Base-by-base conservation (phyloP, 768 basidiomycete species). In the Lactarius sp. region DNA sequence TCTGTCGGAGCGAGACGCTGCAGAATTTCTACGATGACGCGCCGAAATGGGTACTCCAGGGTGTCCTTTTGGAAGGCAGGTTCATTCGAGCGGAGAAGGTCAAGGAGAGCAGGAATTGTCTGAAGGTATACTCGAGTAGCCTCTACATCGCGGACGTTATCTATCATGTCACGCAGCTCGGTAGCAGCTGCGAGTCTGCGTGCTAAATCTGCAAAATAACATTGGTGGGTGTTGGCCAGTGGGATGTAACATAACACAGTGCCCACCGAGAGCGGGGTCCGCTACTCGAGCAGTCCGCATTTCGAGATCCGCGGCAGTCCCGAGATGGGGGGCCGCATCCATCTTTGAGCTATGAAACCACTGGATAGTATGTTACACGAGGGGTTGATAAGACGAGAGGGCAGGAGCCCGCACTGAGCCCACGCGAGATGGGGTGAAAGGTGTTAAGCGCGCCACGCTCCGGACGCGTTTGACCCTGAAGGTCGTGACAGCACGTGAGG, bases 1-100 rank as follows among this genome's bases (percentile, higher is more conserved):
- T 98, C 97, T 58, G 83, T 84, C 46, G 86, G 81, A 0, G 94
- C 92, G 13, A 98, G 80, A 47, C 94, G 88, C 75, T 94, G 90
- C 34, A 98, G 77, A 56, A 95, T 92, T 71, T 97, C 92, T 62
- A 98, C 81, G 16, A 97, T 81, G 44, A 87, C 84, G 67, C 90
- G 86, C 51, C 97, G 90, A 70, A 96, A 92, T 68, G 86, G 84
- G 75, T 89, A 88, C 74, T 91, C 89, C 20, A 79, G 70, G 6
- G 81, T 79, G 68, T 88, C 87, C 71, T 84, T 89, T 62, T 83
- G 81, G 60, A 83, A 84, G 2, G 86, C 80, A 9, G 85, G 81
- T 59, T 88, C 84, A 55, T 85, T 85, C 44, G 83, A 82, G 58
- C 84, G 85, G 52, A 94, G 77, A 18, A 91, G 78, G 67, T 90